Base-by-base conservation (phyloP, 1,284 basidiomycete species). In the Porphyrellus sp. region DNA sequence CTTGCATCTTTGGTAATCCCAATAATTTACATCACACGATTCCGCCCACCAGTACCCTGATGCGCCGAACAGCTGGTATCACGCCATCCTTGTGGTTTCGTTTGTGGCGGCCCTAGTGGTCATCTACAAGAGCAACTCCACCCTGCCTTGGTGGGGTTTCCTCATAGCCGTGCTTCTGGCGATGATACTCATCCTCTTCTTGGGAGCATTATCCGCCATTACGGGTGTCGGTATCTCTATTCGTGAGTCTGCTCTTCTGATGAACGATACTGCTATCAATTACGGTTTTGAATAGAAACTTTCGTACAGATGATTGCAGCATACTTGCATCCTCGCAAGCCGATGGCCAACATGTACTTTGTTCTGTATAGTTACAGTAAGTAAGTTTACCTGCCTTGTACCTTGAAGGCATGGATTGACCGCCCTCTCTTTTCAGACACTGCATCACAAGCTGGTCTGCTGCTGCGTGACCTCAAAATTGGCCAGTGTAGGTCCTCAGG, bases 361-460 rank as follows among this genome's bases (percentile, higher is more conserved):
- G 96, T 99, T 69, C 94, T 93, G 84, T 93, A 83, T 98, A 98
- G 58, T 82, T 82, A 77, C 98, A 49, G 48, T 43, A 2, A 43
- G 31, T 28, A 16, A 3, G 15, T 43, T 18, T 15, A 42, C 25
- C 15, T 12, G 33, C 24, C 28, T 37, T 31, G 16, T n/a, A n/a
- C n/a, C n/a, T n/a, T n/a, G n/a, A n/a, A n/a, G n/a, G n/a, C n/a
- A n/a, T n/a, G n/a, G n/a, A n/a, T n/a, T n/a, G n/a, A n/a, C n/a
- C n/a, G n/a, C n/a, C n/a, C n/a, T n/a, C n/a, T n/a, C n/a, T 40
- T 54, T 40, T 20, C 31, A 77, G 75, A 78, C 52, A 73, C 74
- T 12, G 71, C 75, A 20, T 55, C 52, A 12, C 74, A 82, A 67
- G 77, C 74, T 2, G 62, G 68, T 34, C 53, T 76, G 4, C 69